Conservation (phyloP, 1,139 yeast species). For the Magnusiomyces suaveolens region DNA sequence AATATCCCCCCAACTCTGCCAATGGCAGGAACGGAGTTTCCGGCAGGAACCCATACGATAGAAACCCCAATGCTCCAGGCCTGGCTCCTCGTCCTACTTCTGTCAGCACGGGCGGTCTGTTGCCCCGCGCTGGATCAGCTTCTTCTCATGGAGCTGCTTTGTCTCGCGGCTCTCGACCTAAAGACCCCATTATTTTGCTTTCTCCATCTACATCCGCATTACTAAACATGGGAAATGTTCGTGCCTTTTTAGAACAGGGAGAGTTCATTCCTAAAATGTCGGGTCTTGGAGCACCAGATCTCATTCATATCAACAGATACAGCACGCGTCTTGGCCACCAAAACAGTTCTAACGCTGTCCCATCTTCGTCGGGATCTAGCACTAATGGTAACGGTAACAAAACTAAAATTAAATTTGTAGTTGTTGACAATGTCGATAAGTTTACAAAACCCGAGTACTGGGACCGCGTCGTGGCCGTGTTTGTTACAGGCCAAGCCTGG, state of each 20-base stretch:
- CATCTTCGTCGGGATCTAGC: constrained; percentile 17
- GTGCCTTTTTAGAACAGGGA: constrained; percentile 73
- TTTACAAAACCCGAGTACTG: constrained; percentile 94
- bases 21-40: constrained; percentile 1
- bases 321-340: constrained; percentile 43
- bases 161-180: constrained; percentile 23
- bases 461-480: constrained; percentile 86
- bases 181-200: constrained; percentile 83
- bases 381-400: constrained; percentile 19
- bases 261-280: constrained; percentile 51
- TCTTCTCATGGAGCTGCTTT: background rate
- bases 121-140: background rate
- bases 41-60: constrained; percentile 1
- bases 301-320: constrained; percentile 46
- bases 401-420: constrained; percentile 47
- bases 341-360: background rate
- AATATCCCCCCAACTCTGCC: constrained; percentile 2
- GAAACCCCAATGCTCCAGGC: constrained; percentile 2
- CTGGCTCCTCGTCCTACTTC: background rate
- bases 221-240: constrained; percentile 69
- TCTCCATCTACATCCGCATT: constrained; percentile 94
- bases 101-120: background rate
- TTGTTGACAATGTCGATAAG: constrained; percentile 80
- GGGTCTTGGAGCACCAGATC: constrained; percentile 33
- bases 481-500: constrained; percentile 97